A percentile compares a stretch with the other conserved stretches of the same genome.
These are phyloP conservation scores for Mycosphaerelloides madeirae DNA, from an alignment of 2,329 filamentous ascomycete species.

Conservation along the genomic window DNA sequence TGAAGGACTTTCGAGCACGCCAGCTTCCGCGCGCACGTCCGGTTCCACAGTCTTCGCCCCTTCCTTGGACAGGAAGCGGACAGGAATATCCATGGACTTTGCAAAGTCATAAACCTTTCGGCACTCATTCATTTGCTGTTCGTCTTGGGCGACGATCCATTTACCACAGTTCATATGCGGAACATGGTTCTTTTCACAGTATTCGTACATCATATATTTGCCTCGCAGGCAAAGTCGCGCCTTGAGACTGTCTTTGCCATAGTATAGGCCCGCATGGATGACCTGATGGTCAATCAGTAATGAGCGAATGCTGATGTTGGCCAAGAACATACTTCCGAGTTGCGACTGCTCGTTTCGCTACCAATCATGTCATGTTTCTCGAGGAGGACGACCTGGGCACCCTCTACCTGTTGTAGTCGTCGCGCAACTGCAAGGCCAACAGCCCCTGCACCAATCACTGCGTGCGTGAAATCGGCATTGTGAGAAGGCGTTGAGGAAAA, in stretches of 20 bases:
- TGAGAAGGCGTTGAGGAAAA: conserved; percentile 42
- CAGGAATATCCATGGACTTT: conserved; percentile 59
- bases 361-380: conserved; percentile 73
- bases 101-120: conserved; percentile 54
- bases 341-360: conserved; percentile 82
- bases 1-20: conserved; percentile 74
- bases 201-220: conserved; percentile 68
- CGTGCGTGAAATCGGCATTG: conserved; percentile 59
- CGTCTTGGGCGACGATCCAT: conserved; percentile 89
- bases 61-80: conserved; percentile 59
- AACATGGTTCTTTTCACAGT: conserved; percentile 65
- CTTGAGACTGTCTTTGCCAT: conserved; percentile 71
- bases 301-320: neutral
- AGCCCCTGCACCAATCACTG: conserved; percentile 64
- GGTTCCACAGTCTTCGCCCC: conserved; percentile 67
- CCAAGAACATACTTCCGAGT: conserved; percentile 62
- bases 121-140: conserved; percentile 61
- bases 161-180: conserved; percentile 74
- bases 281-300: conserved; percentile 46
- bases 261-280: conserved; percentile 93
- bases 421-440: conserved; percentile 78
- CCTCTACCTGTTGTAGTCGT: conserved; percentile 58
- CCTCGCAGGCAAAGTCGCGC: conserved; percentile 76
- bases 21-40: conserved; percentile 64
- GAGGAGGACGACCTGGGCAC: conserved; percentile 67